phyloP scores from a whole-genome alignment of 2,329 filamentous ascomycete species.

The Botrytis galanthina region DNA sequence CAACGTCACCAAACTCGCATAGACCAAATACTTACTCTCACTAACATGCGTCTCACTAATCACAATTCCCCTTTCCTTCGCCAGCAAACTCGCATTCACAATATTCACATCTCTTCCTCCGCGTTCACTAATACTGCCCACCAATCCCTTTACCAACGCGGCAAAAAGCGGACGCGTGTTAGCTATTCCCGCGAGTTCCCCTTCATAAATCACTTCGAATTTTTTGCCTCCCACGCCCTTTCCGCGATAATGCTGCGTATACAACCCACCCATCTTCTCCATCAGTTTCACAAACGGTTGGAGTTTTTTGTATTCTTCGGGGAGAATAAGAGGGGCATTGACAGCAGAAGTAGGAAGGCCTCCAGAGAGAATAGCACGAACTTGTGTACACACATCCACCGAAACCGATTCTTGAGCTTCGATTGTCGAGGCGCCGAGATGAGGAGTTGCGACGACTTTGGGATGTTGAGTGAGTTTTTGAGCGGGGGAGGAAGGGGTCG shows the following conservation, averaged over 20 bases:
- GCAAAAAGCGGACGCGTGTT: slow-evolving; percentile 79
- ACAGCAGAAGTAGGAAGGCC: slow-evolving; percentile 74
- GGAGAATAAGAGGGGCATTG: slow-evolving; percentile 77
- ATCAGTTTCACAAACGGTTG: slow-evolving; percentile 74
- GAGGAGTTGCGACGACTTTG: slow-evolving; percentile 73
- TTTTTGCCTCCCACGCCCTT: slow-evolving; percentile 55
- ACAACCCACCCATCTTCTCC: slow-evolving; percentile 76
- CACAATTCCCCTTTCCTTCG: slow-evolving; percentile 72
- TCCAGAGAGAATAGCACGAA: slow-evolving; percentile 69
- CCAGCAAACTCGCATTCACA: slow-evolving; percentile 74
- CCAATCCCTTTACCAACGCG: slow-evolving; percentile 73
- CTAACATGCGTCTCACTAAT: slow-evolving; percentile 71
- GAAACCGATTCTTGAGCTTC: slow-evolving; percentile 85
- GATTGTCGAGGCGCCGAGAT: slow-evolving; percentile 74
- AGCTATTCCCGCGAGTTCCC: slow-evolving; percentile 65
- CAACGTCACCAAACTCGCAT: slow-evolving; percentile 69
- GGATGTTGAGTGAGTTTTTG: slow-evolving; percentile 64
- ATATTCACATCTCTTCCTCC: slow-evolving; percentile 74
- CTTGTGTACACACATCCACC: slow-evolving; percentile 78
- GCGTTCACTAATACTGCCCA: slow-evolving; percentile 64
- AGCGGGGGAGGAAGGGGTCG: slow-evolving; percentile 56
- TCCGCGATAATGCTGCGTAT: slow-evolving; percentile 67
- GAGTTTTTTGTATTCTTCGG: slow-evolving; percentile 74
- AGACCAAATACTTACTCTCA: slow-evolving; percentile 60
- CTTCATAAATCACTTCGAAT: slow-evolving; percentile 77